Percentiles rank a stretch among this genome's conserved stretches.
phyloP scores from a whole-genome alignment of 345 rosid genomes.

The Lepidium aucheri region DNA sequence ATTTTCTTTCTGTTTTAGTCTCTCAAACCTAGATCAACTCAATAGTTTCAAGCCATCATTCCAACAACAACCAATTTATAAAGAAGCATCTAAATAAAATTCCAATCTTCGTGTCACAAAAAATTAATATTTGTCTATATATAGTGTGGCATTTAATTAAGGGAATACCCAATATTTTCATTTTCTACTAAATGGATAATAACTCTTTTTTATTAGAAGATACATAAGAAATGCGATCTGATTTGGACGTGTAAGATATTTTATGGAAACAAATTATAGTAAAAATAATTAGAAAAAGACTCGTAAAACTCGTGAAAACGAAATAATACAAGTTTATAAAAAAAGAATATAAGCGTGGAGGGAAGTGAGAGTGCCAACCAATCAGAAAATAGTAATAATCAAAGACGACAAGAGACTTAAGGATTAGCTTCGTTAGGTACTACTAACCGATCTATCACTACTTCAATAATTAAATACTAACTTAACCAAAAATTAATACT shows the following conservation, averaged over 20 bases:
- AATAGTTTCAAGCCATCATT: not conserved
- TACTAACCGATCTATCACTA: conserved; percentile 29
- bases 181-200: not conserved
- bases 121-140: not conserved
- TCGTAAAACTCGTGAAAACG: conserved; percentile 10
- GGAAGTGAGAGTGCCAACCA: conserved; percentile 28
- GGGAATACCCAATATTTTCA: not conserved
- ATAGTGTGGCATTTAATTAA: not conserved
- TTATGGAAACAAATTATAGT: not conserved
- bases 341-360: conserved; percentile 8
- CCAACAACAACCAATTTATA: not conserved
- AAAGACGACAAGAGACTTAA: conserved; percentile 28
- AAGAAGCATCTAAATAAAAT: not conserved
- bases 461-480: conserved; percentile 17
- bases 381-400: conserved; percentile 11
- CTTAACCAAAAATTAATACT: not conserved
- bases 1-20: not conserved
- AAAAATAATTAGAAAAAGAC: conserved; percentile 3
- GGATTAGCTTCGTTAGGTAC: conserved; percentile 29
- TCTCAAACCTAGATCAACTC: not conserved
- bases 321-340: conserved; percentile 12
- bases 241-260: conserved; percentile 12
- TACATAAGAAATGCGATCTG: conserved; percentile 4
- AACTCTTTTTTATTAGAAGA: not conserved
- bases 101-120: not conserved